These are phyloP conservation scores for Pelagomonas calceolata DNA, from an alignment of 108 stramenopile species.

Conservation along the genomic window DNA sequence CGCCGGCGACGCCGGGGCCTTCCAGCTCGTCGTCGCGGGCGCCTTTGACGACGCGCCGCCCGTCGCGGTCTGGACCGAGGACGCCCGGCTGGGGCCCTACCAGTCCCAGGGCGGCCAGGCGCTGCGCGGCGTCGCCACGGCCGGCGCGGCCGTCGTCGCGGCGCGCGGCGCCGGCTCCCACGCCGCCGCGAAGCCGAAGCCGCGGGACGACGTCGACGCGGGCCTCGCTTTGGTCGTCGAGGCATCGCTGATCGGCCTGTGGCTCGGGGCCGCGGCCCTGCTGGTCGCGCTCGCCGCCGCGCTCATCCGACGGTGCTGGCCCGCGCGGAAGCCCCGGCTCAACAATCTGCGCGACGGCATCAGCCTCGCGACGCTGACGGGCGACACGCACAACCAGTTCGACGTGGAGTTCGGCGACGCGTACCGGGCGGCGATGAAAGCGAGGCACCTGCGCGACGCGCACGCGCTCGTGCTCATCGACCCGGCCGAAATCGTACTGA, in stretches of 20 bases:
- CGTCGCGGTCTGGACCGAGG: slow-evolving; percentile 50
- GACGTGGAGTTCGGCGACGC: slow-evolving; percentile 48
- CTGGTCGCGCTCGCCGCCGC: slow-evolving; percentile 65
- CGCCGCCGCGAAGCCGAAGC: too few species aligned
- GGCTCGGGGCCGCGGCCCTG: too few species aligned
- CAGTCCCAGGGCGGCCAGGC: slow-evolving; percentile 1
- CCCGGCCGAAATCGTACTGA: slow-evolving; percentile 87
- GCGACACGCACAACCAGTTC: slow-evolving; percentile 55
- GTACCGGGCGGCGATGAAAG: slow-evolving; percentile 66
- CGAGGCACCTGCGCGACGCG: slow-evolving; percentile 67
- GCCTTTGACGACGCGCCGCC: slow-evolving; percentile 61
- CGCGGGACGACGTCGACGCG: too few species aligned
- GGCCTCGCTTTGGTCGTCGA: too few species aligned
- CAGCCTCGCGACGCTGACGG: slow-evolving; percentile 68
- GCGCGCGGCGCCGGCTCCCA: too few species aligned
- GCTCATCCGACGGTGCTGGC: slow-evolving; percentile 35
- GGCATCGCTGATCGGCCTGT: too few species aligned
- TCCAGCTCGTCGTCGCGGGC: slow-evolving; percentile 83
- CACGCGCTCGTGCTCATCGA: slow-evolving; percentile 80
- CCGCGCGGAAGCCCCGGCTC: too few species aligned
- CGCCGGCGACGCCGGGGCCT: slow-evolving; percentile 54
- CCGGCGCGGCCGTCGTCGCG: too few species aligned
- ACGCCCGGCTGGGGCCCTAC: slow-evolving; percentile 13
- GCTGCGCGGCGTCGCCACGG: slow-evolving; percentile 23
- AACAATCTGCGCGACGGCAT: too few species aligned